phyloP scores from a whole-genome alignment of 2,329 filamentous ascomycete species.

The Aspergillus aculeatus region DNA sequence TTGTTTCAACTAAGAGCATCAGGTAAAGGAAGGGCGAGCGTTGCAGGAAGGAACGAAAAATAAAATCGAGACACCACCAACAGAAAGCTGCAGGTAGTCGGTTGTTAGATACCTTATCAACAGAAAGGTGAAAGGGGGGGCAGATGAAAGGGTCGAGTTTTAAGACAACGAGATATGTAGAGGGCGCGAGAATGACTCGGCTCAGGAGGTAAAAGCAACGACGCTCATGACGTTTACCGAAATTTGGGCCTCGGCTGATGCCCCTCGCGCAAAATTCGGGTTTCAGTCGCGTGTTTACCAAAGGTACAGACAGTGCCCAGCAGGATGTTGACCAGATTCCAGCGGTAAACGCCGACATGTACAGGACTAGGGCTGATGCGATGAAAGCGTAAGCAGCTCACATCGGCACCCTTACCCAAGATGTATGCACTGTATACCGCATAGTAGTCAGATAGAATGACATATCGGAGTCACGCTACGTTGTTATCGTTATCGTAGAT shows the following conservation, averaged over 20 bases:
- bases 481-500: background rate
- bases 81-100: no score
- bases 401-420: no score
- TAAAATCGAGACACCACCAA: no score
- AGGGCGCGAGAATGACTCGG: slow-evolving; percentile 32
- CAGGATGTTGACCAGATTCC: background rate
- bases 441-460: background rate
- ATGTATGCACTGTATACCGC: no score
- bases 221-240: slow-evolving; percentile 41
- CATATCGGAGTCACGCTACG: background rate
- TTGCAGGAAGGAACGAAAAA: background rate
- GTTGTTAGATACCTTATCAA: background rate
- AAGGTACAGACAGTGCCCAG: background rate
- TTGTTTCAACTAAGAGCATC: background rate
- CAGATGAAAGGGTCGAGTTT: slow-evolving; percentile 9
- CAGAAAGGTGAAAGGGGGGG: slow-evolving; percentile 4
- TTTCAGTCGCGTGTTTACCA: background rate
- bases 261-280: slow-evolving; percentile 4
- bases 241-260: slow-evolving; percentile 34
- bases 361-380: no score
- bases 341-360: background rate
- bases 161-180: slow-evolving; percentile 8
- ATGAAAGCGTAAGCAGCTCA: no score
- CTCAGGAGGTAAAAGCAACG: slow-evolving; percentile 20
- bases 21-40: background rate